Percentiles rank a stretch among this genome's conserved stretches.
These are phyloP conservation scores for Mycena maculata DNA, from an alignment of 768 basidiomycete genomes.

Conservation along the genomic window DNA sequence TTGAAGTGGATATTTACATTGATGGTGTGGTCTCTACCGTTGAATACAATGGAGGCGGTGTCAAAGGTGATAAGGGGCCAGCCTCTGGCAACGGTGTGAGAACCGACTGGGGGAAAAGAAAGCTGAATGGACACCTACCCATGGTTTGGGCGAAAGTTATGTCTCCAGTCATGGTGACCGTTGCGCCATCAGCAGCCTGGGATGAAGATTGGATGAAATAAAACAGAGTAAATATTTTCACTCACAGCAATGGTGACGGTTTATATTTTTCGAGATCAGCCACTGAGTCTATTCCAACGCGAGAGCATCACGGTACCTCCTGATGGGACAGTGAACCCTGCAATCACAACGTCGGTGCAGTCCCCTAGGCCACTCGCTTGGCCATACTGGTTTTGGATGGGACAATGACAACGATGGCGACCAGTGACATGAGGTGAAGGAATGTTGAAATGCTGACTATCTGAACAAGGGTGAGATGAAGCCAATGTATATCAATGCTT, in stretches of 20 bases:
- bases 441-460: background rate
- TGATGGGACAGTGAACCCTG: slow-evolving; percentile 31
- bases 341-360: slow-evolving; percentile 36
- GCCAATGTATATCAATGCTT: too few species aligned
- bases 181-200: slow-evolving; percentile 48
- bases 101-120: background rate
- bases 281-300: too few species aligned
- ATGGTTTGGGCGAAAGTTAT: slow-evolving; percentile 34
- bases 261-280: background rate
- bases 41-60: slow-evolving; percentile 28
- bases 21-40: slow-evolving; percentile 29
- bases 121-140: background rate
- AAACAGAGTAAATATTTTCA: too few species aligned
- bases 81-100: slow-evolving; percentile 1
- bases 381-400: slow-evolving; percentile 30
- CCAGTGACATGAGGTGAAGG: background rate
- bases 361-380: slow-evolving; percentile 31
- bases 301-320: slow-evolving; percentile 1
- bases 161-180: slow-evolving; percentile 34
- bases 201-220: slow-evolving; percentile 15
- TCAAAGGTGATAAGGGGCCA: slow-evolving; percentile 33
- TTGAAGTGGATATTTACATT: background rate
- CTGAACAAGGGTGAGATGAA: too few species aligned
- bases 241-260: slow-evolving; percentile 24
- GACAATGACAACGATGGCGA: background rate